A percentile compares a stretch with the other conserved stretches of the same genome.
Evolutionary conservation across 2,329 filamentous ascomycete species (phyloP).

Genomic region (Aschersonia sp.): DNA sequence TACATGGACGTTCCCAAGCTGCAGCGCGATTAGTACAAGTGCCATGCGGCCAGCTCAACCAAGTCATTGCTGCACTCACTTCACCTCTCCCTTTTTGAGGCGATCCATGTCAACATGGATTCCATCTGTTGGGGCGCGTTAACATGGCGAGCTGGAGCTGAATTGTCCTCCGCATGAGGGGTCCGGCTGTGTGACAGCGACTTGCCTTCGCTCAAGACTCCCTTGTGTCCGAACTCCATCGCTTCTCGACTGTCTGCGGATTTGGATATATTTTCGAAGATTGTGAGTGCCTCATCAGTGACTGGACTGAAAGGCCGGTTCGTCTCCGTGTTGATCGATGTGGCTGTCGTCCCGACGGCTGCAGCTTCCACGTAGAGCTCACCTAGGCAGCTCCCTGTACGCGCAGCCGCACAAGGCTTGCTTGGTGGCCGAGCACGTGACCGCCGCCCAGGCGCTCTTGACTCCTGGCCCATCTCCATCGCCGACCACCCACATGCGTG

Average conservation of each 20-base stretch:
- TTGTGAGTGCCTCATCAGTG: neutral
- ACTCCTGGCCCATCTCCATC: too few relatives aligned
- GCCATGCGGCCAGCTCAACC: neutral
- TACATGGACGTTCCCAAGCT: slow-evolving; percentile 95
- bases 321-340: slow-evolving; percentile 10
- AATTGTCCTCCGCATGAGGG: neutral
- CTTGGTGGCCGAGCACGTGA: slow-evolving; percentile 9
- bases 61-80: slow-evolving; percentile 45
- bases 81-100: slow-evolving; percentile 97
- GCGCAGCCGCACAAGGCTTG: slow-evolving; percentile 18
- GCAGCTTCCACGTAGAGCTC: slow-evolving; percentile 20
- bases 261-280: neutral
- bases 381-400: slow-evolving; percentile 32
- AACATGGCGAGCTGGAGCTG: neutral
- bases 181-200: neutral
- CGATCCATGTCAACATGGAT: slow-evolving; percentile 99
- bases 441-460: rapidly evolving
- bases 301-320: neutral
- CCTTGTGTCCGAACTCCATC: slow-evolving; percentile 52
- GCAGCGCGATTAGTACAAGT: slow-evolving; percentile 16
- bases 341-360: slow-evolving; percentile 14
- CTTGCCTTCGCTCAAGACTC: slow-evolving; percentile 49
- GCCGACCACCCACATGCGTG: too few relatives aligned
- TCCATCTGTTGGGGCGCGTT: slow-evolving; percentile 52
- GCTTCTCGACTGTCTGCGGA: slow-evolving; percentile 2